These are phyloP conservation scores for Gossypium schwendimanii DNA, from an alignment of 441 rosid species.

Conservation along the genomic window DNA sequence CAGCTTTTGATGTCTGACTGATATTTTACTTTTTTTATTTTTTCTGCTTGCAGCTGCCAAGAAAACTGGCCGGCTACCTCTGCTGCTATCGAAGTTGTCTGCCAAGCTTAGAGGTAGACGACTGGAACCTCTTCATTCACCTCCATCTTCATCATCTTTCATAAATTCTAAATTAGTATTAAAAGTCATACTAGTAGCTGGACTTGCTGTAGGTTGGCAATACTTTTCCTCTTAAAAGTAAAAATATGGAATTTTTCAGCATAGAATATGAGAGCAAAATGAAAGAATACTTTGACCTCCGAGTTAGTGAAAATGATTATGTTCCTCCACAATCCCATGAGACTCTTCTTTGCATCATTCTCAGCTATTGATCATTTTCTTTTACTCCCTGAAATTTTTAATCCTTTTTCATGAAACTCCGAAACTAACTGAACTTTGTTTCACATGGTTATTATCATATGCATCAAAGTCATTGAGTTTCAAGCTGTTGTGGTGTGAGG, in stretches of 20 bases:
- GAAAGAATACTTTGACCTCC: neutral
- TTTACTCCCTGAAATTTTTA: neutral
- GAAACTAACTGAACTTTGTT: neutral
- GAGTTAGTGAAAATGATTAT: slow-evolving; percentile 3
- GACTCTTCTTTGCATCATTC: slow-evolving; percentile 17
- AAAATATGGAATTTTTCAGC: slow-evolving; percentile 3
- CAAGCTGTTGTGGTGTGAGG: neutral
- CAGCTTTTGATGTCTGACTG: neutral
- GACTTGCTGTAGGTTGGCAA: slow-evolving; percentile 61
- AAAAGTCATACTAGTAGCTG: slow-evolving; percentile 56
- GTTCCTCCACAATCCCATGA: slow-evolving; percentile 6
- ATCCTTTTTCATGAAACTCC: neutral
- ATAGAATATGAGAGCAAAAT: slow-evolving; percentile 18
- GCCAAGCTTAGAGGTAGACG: slow-evolving; percentile 64
- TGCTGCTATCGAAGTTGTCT: slow-evolving; percentile 38
- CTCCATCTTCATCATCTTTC: slow-evolving; percentile 28
- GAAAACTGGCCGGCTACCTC: slow-evolving; percentile 34
- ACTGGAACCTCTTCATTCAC: slow-evolving; percentile 19
- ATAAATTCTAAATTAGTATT: slow-evolving; percentile 42
- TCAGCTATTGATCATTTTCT: neutral
- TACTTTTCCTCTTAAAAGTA: slow-evolving; percentile 28
- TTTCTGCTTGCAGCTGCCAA: slow-evolving; percentile 37
- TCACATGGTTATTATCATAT: too few relatives aligned
- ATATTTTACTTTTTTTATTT: slow-evolving; percentile 14
- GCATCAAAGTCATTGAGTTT: neutral